Evolutionary conservation across 1,284 basidiomycete species (phyloP), one percentile per base, ranked within the genome.

Genomic region (Cryptococcus floricola): DNA sequence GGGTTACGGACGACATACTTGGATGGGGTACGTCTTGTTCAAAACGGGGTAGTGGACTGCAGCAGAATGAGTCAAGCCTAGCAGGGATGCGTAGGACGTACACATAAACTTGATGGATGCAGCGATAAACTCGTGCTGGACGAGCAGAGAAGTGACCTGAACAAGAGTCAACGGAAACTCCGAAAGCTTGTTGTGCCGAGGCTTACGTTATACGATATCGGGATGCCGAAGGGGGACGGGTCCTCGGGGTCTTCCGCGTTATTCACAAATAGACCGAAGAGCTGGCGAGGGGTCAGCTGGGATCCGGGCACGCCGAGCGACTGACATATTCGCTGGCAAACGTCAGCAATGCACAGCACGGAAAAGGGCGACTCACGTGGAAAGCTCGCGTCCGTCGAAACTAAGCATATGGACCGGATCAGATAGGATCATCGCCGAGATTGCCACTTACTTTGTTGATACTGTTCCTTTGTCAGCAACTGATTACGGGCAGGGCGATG

Each of bases 261-360:
- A 18, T 63, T 57, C 5, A 62, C 58, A 53, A 66, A 63, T 1
- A 66, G 53, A 23, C 64, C 62, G 39, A 66, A 63, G 9, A 66
- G 52, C 62, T 66, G 43, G 8, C 5, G 18, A 16, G 28, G 12
- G 16, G 41, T 43, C 28, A 50, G 44, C 16, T 25, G 18, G 9
- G n/a, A n/a, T n/a, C n/a, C n/a, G n/a, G n/a, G n/a, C n/a, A n/a
- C n/a, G n/a, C n/a, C n/a, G n/a, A n/a, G n/a, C n/a, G n/a, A 54
- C 39, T 48, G 9, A 56, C 54, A 31, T 56, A 56, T 56, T 56
- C 54, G 7, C 54, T 56, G 43, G 31, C 10, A 39, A 12, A 31
- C 16, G 27, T 54, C 43, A 57, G 52, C 25, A 48, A 4, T 28
- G 18, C 16, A 42, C 7, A 23, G 9, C 44, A 31, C 28, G 19